phyloP scores from a whole-genome alignment of 2,329 filamentous ascomycete genomes.

The Celoporthe dispersa region DNA sequence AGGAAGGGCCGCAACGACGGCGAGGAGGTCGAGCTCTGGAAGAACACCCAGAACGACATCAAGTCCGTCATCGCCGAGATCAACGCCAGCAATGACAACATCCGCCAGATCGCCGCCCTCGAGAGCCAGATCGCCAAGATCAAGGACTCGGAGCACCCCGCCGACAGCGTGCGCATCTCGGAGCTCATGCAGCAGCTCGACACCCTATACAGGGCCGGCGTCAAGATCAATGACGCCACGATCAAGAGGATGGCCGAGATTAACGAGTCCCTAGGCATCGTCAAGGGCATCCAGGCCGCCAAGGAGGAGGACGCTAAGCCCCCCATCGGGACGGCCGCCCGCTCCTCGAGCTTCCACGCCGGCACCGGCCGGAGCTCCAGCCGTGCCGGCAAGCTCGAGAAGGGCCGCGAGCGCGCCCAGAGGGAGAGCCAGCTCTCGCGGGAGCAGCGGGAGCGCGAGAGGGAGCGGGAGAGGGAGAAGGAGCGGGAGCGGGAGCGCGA shows the following conservation, averaged over 20 bases:
- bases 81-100: constrained; percentile 46
- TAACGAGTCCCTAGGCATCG: constrained; percentile 44
- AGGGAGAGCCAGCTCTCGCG: constrained; percentile 28
- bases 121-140: constrained; percentile 46
- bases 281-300: constrained; percentile 46
- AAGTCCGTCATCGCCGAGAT: constrained; percentile 41
- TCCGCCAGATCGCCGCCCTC: constrained; percentile 44
- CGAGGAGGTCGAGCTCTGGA: constrained; percentile 49
- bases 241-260: constrained; percentile 38
- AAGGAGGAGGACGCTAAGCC: constrained; percentile 45
- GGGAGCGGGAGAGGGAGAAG: constrained; percentile 29
- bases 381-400: constrained; percentile 31
- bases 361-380: constrained; percentile 27
- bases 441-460: constrained; percentile 20
- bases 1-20: constrained; percentile 44
- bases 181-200: constrained; percentile 36
- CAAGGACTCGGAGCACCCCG: constrained; percentile 39
- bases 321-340: constrained; percentile 31
- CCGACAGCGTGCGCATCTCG: constrained; percentile 37
- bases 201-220: constrained; percentile 38
- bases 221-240: constrained; percentile 40
- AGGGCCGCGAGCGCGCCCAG: constrained; percentile 34
- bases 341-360: constrained; percentile 32
- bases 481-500: constrained; percentile 30
- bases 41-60: constrained; percentile 45